Percentiles rank a stretch among this genome's conserved stretches.
Conservation (phyloP, 495 filamentous ascomycete genomes). For the Diplogelasinospora grovesii region DNA sequence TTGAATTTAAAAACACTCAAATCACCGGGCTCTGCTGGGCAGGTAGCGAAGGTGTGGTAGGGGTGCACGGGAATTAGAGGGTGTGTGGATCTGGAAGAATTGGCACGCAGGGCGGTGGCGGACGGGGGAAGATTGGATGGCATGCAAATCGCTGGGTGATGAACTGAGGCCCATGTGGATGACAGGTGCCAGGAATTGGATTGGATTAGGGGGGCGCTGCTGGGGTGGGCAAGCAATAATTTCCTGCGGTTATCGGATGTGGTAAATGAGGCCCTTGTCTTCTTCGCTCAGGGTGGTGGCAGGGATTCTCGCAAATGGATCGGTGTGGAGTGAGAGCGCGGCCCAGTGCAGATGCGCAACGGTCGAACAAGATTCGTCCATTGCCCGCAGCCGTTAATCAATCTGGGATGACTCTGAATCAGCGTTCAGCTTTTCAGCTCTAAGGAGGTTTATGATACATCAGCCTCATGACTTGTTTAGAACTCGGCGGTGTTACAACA, state of each 20-base stretch:
- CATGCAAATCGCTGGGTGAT: no score
- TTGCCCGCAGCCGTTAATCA: not conserved
- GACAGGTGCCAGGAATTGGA: conserved; percentile 4
- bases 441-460: not conserved
- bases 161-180: not conserved
- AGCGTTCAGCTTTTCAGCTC: not conserved
- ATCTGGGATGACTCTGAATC: conserved; percentile 2
- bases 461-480: no score
- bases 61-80: conserved; percentile 8
- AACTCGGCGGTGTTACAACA: no score
- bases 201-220: no score
- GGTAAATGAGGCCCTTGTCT: no score
- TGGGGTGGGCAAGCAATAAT: no score
- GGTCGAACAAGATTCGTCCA: conserved; percentile 1
- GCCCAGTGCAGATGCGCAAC: not conserved
- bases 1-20: no score
- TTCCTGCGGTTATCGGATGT: not conserved
- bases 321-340: not conserved
- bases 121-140: not conserved
- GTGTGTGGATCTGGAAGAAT: conserved; percentile 12
- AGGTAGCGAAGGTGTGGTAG: no score
- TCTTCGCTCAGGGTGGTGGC: no score
- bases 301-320: conserved; percentile 2
- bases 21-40: no score
- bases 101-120: not conserved